Evolutionary conservation across 1,284 basidiomycete genomes (phyloP).

Genomic region (Trichosporon faecale): DNA sequence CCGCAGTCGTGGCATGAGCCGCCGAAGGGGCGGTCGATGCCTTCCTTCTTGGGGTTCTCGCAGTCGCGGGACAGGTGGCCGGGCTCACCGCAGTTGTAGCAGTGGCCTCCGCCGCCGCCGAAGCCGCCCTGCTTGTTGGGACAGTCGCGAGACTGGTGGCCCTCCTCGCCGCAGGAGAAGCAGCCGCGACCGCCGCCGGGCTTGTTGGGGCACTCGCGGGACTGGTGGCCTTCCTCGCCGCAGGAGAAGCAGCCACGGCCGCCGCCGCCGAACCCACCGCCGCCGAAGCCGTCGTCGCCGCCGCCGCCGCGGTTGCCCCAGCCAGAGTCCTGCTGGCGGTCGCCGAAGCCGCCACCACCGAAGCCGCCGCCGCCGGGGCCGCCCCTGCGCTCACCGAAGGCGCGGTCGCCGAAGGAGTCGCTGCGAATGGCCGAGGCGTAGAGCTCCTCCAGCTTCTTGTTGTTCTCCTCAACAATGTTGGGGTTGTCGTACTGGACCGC

Average conservation of each 20-base stretch:
- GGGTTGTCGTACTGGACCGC: neutral
- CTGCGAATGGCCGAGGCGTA: neutral
- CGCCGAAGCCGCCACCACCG: neutral
- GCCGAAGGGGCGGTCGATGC: constrained; percentile 3
- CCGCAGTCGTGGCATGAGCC: constrained; percentile 19
- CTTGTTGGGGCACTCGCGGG: constrained; percentile 13
- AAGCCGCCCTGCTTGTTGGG: neutral
- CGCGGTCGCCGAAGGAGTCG: constrained; percentile 13
- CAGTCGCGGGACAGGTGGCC: constrained; percentile 31
- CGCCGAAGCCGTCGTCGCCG: constrained; percentile 4
- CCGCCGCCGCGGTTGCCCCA: constrained; percentile 13
- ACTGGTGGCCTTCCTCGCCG: constrained; percentile 13
- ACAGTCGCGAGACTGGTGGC: constrained; percentile 19
- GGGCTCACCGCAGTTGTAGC: constrained; percentile 27
- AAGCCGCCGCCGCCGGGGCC: too few relatives aligned
- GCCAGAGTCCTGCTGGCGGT: constrained; percentile 8
- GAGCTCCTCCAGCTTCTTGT: constrained; percentile 10
- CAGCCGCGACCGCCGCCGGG: constrained; percentile 4
- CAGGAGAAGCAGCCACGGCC: constrained; percentile 18
- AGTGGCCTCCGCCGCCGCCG: constrained; percentile 17
- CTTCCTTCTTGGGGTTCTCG: neutral
- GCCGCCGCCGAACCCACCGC: constrained; percentile 16
- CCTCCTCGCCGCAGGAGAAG: constrained; percentile 21
- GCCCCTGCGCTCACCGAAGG: too few relatives aligned
- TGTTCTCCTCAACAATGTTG: neutral